A percentile compares a stretch with the other conserved stretches of the same genome.
These are phyloP conservation scores for Digitaria exilis DNA, from an alignment of 202 grass and related monocot genomes.

Conservation along the genomic window DNA sequence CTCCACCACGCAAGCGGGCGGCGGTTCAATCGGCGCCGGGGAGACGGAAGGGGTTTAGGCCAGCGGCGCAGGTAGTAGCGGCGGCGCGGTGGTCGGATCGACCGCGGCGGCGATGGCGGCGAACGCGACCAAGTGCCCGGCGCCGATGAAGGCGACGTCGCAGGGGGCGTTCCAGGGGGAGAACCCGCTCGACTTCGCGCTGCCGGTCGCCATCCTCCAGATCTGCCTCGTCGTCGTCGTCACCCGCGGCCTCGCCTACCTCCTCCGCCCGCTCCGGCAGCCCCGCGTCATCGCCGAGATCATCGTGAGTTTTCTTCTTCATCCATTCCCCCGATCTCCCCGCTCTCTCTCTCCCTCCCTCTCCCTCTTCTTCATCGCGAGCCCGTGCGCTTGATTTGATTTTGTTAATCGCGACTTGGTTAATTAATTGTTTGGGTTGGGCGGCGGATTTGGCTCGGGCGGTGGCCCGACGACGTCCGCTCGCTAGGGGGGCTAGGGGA, in stretches of 20 bases:
- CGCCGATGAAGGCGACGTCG: constrained; percentile 64
- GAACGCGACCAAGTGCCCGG: constrained; percentile 5
- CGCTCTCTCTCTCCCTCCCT: too few species aligned
- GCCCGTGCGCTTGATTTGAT: not conserved
- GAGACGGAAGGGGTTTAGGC: too few species aligned
- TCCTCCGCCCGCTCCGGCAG: constrained; percentile 70
- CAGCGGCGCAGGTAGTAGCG: too few species aligned
- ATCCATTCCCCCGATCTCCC: not conserved
- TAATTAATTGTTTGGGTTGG: not conserved
- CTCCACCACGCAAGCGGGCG: too few species aligned
- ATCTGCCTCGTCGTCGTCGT: constrained; percentile 85
- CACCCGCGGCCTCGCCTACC: constrained; percentile 60
- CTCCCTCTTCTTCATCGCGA: too few species aligned
- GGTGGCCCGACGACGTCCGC: not conserved
- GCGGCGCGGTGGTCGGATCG: too few species aligned
- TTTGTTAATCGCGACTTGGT: not conserved
- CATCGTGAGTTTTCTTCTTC: constrained; percentile 53
- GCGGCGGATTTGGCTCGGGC: not conserved
- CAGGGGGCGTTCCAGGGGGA: constrained; percentile 72
- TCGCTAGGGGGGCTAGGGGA: too few species aligned
- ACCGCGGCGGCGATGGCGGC: not conserved
- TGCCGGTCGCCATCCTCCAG: constrained; percentile 72
- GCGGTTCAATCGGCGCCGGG: too few species aligned
- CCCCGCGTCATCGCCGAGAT: constrained; percentile 86
- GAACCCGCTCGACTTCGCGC: constrained; percentile 64